Conservation (phyloP, 805 yeast genomes). For the Candida multigemmis region DNA sequence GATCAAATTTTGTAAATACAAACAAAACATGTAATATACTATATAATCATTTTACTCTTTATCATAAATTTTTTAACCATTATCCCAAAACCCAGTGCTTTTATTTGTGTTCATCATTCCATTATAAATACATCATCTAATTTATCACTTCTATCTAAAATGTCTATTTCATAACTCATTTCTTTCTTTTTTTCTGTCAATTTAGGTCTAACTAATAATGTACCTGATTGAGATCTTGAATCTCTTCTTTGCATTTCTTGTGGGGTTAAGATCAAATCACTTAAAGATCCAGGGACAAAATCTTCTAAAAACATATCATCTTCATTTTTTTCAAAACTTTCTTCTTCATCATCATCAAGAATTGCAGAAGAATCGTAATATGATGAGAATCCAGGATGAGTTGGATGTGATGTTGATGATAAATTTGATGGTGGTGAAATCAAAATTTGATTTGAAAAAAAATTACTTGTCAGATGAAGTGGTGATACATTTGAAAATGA, state of each 20-base stretch:
- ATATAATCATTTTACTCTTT: slow-evolving; percentile 1
- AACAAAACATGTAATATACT: slow-evolving; percentile 1
- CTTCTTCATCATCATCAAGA: slow-evolving; percentile 29
- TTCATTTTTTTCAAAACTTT: slow-evolving; percentile 5
- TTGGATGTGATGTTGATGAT: slow-evolving; percentile 1
- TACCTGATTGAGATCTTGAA: slow-evolving; percentile 46
- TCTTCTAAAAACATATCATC: slow-evolving; percentile 50
- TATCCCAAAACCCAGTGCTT: background rate
- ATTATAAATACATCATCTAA: slow-evolving; percentile 28
- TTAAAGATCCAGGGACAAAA: slow-evolving; percentile 70
- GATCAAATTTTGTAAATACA: slow-evolving; percentile 2
- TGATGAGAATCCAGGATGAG: slow-evolving; percentile 1
- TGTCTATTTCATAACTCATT: slow-evolving; percentile 1
- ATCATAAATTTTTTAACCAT: background rate
- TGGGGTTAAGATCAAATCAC: slow-evolving; percentile 71
- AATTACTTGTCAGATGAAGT: slow-evolving; percentile 1
- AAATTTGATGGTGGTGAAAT: background rate
- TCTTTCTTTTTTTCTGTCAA: slow-evolving; percentile 5
- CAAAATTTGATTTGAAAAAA: background rate
- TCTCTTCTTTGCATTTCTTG: slow-evolving; percentile 64
- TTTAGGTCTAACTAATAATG: slow-evolving; percentile 26
- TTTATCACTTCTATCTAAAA: slow-evolving; percentile 1
- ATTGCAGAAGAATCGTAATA: slow-evolving; percentile 4
- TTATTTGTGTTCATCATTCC: slow-evolving; percentile 14
- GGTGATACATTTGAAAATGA: no score